These are phyloP conservation scores for Brettanomyces naardenensis DNA, from an alignment of 805 yeast genomes.

Conservation along the genomic window DNA sequence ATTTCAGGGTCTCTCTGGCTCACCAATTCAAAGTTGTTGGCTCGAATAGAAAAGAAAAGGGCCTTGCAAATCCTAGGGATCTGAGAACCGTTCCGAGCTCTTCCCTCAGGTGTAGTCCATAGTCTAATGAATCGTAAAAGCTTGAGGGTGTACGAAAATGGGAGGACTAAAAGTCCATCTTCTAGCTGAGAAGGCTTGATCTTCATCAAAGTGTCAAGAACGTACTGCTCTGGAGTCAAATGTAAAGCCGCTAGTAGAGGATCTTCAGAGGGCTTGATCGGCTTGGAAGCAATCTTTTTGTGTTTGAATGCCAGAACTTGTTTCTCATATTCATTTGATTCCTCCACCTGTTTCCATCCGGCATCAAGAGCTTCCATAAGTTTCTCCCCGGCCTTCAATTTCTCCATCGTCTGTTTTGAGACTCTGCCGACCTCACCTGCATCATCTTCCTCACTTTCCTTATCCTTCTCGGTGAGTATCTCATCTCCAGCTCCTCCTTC, in stretches of 20 bases:
- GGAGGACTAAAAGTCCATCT: constrained; percentile 85
- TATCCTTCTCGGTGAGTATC: constrained; percentile 26
- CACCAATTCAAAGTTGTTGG: constrained; percentile 74
- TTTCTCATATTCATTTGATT: constrained; percentile 39
- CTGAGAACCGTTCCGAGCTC: constrained; percentile 37
- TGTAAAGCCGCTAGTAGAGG: constrained; percentile 69
- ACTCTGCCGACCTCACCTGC: constrained; percentile 57
- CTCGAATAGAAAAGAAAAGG: constrained; percentile 62
- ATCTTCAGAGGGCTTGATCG: constrained; percentile 55
- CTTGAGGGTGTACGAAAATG: constrained; percentile 73
- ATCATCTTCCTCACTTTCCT: constrained; percentile 31
- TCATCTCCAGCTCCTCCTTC: constrained; percentile 39
- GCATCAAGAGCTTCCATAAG: constrained; percentile 87
- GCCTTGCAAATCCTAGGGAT: constrained; percentile 65
- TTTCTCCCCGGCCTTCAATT: constrained; percentile 90
- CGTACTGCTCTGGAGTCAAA: constrained; percentile 68
- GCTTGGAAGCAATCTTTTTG: constrained; percentile 39
- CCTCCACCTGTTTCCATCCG: constrained; percentile 63
- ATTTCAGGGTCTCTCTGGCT: constrained; percentile 56
- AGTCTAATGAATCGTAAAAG: constrained; percentile 65
- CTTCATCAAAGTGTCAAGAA: constrained; percentile 59
- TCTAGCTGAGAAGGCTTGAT: constrained; percentile 83
- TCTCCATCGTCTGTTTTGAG: constrained; percentile 77
- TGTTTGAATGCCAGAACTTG: constrained; percentile 30
- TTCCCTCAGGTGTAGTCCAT: constrained; percentile 51